A percentile compares a stretch with the other conserved stretches of the same genome.
phyloP scores from a whole-genome alignment of 192 early-diverging fungal genomes.

The Linderina pennispora region DNA sequence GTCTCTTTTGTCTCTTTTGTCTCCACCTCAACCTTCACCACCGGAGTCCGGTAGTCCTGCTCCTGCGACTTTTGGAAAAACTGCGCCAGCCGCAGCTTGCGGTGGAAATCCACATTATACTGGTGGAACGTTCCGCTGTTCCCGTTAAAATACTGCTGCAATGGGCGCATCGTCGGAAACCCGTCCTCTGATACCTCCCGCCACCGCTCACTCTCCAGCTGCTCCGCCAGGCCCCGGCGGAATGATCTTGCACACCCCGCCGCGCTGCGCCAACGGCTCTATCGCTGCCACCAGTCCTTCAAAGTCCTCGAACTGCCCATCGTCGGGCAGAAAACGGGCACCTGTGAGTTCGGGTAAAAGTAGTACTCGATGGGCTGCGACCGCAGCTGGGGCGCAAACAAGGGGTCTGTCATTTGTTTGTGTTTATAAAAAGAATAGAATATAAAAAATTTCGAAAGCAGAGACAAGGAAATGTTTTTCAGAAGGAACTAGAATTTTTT shows the following conservation, averaged over 20 bases:
- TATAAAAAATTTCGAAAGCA: too few relatives aligned
- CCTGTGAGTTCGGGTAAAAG: conserved; percentile 55
- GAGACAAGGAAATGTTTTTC: too few relatives aligned
- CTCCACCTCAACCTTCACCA: conserved; percentile 2
- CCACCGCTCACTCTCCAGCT: too few relatives aligned
- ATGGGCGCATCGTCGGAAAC: conserved; percentile 59
- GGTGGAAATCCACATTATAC: conserved; percentile 69
- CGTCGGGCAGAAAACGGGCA: conserved; percentile 89
- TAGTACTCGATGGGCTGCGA: conserved; percentile 31
- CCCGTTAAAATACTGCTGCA: conserved; percentile 71
- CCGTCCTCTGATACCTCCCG: conserved; percentile 36
- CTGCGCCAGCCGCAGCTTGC: conserved; percentile 53
- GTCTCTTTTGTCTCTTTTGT: background rate
- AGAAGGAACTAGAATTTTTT: too few relatives aligned
- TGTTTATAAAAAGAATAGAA: background rate
- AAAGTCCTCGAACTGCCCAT: conserved; percentile 84
- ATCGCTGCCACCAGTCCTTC: conserved; percentile 63
- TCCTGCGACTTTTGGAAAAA: conserved; percentile 58
- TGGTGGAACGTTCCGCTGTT: conserved; percentile 65
- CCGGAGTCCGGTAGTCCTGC: conserved; percentile 51
- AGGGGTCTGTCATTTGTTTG: background rate
- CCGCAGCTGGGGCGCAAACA: conserved; percentile 20
- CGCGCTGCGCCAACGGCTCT: conserved; percentile 62
- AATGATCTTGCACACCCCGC: conserved; percentile 85
- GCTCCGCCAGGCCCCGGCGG: conserved; percentile 56